Evolutionary conservation across 176 grass and related monocot genomes (phyloP).

Genomic region (Aegilops speltoides): DNA sequence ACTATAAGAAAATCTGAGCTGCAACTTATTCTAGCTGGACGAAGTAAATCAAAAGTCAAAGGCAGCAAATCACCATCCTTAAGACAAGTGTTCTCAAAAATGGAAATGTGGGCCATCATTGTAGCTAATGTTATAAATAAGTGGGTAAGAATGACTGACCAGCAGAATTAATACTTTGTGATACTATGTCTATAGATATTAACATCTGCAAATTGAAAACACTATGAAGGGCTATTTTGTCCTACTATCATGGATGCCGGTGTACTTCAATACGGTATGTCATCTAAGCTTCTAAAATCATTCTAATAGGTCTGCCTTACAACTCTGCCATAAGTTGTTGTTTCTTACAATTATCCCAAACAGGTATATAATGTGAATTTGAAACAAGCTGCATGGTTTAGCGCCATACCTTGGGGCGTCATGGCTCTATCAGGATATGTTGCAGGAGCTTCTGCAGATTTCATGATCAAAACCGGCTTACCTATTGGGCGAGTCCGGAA

Average conservation of each 20-base stretch:
- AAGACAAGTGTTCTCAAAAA: constrained; percentile 59
- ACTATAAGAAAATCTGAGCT: constrained; percentile 83
- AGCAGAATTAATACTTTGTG: background rate
- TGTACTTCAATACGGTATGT: constrained; percentile 94
- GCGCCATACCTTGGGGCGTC: constrained; percentile 82
- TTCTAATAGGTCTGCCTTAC: background rate
- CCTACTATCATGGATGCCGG: constrained; percentile 93
- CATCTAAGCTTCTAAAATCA: background rate
- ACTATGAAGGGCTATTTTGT: constrained; percentile 89
- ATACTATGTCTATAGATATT: background rate
- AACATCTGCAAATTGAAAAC: constrained; percentile 21
- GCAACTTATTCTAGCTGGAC: constrained; percentile 71
- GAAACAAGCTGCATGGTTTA: constrained; percentile 99
- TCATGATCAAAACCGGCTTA: constrained; percentile 72
- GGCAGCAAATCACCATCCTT: constrained; percentile 57
- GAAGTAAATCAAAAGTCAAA: constrained; percentile 52
- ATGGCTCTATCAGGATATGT: constrained; percentile 94
- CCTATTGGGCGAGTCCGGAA: constrained; percentile 56
- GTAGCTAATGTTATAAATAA: constrained; percentile 91
- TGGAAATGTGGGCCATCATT: constrained; percentile 70
- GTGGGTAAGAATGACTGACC: constrained; percentile 61
- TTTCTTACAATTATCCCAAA: constrained; percentile 23
- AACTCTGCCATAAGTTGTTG: background rate
- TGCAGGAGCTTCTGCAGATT: constrained; percentile 86
- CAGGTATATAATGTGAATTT: constrained; percentile 95